Percentiles rank a stretch among this genome's conserved stretches.
Conservation (phyloP, 1,284 basidiomycete species). For the Blastosporella zonata region DNA sequence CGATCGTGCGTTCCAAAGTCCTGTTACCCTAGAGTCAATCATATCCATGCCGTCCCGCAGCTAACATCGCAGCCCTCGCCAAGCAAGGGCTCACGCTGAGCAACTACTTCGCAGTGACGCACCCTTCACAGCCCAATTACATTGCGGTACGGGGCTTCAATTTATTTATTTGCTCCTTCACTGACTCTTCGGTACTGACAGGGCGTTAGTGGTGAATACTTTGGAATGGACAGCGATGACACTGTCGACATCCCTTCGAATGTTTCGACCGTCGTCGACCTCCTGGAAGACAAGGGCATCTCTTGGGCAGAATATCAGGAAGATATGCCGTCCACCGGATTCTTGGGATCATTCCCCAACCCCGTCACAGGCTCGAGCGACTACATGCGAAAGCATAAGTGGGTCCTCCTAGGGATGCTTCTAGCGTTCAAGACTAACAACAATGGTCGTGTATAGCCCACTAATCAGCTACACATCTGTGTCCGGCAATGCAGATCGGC, state of each 20-base stretch:
- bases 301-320: conserved; percentile 57
- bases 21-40: not conserved
- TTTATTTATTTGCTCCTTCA: not conserved
- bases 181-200: not conserved
- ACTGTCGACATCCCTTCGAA: conserved; percentile 23
- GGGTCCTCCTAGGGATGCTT: not conserved
- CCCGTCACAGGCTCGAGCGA: conserved; percentile 29
- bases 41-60: conserved; percentile 3
- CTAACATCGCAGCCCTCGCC: conserved; percentile 46
- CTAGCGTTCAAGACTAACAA: not conserved
- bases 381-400: conserved; percentile 59
- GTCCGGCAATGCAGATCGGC: conserved; percentile 38
- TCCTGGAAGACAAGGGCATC: conserved; percentile 58
- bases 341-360: conserved; percentile 26
- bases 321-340: conserved; percentile 57
- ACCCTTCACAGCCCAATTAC: conserved; percentile 65
- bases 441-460: conserved; percentile 28
- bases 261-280: conserved; percentile 58
- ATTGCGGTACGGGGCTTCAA: conserved; percentile 26
- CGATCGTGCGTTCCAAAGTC: conserved; percentile 7
- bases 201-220: conserved; percentile 23
- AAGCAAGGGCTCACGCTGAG: conserved; percentile 50
- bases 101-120: conserved; percentile 55
- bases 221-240: conserved; percentile 30
- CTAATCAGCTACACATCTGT: conserved; percentile 51